Conservation (phyloP, 306 rosid genomes). For the Calophaca sinica region DNA sequence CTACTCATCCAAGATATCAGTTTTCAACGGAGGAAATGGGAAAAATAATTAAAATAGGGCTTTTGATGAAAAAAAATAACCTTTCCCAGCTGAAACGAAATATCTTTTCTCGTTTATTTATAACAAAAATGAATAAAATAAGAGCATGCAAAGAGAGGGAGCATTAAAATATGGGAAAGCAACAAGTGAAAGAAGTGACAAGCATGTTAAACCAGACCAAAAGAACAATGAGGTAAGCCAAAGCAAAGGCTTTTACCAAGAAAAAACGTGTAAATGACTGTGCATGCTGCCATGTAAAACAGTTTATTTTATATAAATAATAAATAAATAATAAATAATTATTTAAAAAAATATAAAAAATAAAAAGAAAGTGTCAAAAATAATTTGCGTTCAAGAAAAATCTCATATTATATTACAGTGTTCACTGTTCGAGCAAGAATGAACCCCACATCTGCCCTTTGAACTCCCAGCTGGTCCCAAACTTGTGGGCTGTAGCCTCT, state of each 20-base stretch:
- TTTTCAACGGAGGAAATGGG: slow-evolving; percentile 41
- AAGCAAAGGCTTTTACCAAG: background rate
- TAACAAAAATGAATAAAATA: background rate
- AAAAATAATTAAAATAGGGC: slow-evolving; percentile 20
- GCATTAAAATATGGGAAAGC: slow-evolving; percentile 25
- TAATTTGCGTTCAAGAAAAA: background rate
- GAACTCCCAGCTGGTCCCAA: background rate
- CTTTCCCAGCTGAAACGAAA: slow-evolving; percentile 11
- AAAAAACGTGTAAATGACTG: slow-evolving; percentile 29
- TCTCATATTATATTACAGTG: background rate
- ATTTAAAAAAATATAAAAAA: too few relatives aligned
- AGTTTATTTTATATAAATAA: background rate
- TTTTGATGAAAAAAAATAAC: background rate
- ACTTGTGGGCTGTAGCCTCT: background rate
- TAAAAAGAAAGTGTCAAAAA: background rate
- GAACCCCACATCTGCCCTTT: background rate
- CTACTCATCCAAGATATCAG: slow-evolving; percentile 46
- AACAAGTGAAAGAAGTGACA: background rate
- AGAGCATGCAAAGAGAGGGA: slow-evolving; percentile 35
- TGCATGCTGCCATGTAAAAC: background rate
- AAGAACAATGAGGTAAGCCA: slow-evolving; percentile 5
- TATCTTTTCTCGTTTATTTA: background rate
- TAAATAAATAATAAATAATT: background rate
- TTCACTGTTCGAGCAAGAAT: background rate
- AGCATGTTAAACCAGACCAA: slow-evolving; percentile 23